Evolutionary conservation across 371 early-diverging fungal genomes (phyloP), one percentile per base, ranked within the genome.

Genomic region (Astathelohania contejeani): DNA sequence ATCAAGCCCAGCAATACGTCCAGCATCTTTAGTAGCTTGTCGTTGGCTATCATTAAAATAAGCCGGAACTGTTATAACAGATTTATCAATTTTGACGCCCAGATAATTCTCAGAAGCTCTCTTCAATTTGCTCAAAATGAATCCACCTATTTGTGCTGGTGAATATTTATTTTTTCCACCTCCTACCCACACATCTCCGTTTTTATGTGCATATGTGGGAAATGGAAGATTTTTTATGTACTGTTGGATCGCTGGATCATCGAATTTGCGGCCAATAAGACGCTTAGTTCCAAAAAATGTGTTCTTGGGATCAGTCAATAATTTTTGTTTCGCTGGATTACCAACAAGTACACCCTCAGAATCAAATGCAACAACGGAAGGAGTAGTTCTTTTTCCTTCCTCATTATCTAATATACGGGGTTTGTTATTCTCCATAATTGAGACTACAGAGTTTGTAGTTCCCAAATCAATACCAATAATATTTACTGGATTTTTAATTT

Each of bases 381-480:
- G 96, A 0, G 94, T 94, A 7, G 94, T 95, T 53, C 90, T 82
- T 25, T 82, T 82, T 58, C 94, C 94, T 68, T 89, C 87, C 14
- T 84, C 68, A 77, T 93, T 92, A 74, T 87, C 89, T 72, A 98
- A 86, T 28, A 98, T 91, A 54, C 84, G 78, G 26, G 95, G 89
- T 57, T 76, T 80, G 68, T 88, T 88, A 63, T 94, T 89, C 75
- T 91, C 90, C 83, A 91, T 87, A 37, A 92, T 82, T 29, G 90
- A 81, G 20, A 91, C 91, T 70, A 94, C 95, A 14, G 93, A 90
- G 80, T 95, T 92, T 59, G 98, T 97, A 44, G 98, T 97, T 53
- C 98, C 98, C 62, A 97, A 79, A 79, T 97, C 98, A 63, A 97
- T 91, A 70, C 98, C 98, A 61, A 97, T 86, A n/a, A n/a, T n/a